phyloP scores from a whole-genome alignment of 305 asterid genomes.

The Petunia hybrid region DNA sequence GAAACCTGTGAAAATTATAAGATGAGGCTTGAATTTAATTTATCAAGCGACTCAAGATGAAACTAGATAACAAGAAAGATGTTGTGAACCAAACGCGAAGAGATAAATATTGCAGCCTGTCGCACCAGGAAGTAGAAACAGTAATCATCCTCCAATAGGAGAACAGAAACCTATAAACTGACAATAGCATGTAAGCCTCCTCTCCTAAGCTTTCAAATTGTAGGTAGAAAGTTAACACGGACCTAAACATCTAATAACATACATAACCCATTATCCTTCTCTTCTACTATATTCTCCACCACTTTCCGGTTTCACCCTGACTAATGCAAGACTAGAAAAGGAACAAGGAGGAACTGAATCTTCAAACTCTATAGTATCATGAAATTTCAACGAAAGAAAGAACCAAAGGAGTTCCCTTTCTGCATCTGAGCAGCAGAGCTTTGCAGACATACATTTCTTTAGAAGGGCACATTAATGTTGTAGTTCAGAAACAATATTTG shows the following conservation, averaged over 20 bases:
- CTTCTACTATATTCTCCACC: conserved; percentile 21
- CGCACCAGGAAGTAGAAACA: neutral
- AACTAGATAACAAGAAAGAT: neutral
- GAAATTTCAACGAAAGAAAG: neutral
- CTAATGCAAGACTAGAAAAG: neutral
- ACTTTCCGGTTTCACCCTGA: neutral
- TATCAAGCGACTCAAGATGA: neutral
- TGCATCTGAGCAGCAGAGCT: neutral
- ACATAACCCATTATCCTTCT: neutral
- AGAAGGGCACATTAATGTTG: no score
- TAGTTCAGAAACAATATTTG: no score
- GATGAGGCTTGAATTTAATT: conserved; percentile 3
- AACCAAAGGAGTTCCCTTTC: neutral
- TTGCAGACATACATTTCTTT: neutral
- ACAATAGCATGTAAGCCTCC: neutral
- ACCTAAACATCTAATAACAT: neutral
- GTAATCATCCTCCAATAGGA: neutral
- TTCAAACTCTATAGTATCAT: neutral
- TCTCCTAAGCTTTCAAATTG: neutral
- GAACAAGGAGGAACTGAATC: conserved; percentile 3
- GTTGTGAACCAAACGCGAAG: neutral
- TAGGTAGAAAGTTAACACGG: neutral
- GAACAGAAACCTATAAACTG: neutral
- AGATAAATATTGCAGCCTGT: neutral
- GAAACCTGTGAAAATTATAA: conserved; percentile 28